phyloP scores from a whole-genome alignment of 441 rosid genomes.

The Cnidoscolus chayamansa region DNA sequence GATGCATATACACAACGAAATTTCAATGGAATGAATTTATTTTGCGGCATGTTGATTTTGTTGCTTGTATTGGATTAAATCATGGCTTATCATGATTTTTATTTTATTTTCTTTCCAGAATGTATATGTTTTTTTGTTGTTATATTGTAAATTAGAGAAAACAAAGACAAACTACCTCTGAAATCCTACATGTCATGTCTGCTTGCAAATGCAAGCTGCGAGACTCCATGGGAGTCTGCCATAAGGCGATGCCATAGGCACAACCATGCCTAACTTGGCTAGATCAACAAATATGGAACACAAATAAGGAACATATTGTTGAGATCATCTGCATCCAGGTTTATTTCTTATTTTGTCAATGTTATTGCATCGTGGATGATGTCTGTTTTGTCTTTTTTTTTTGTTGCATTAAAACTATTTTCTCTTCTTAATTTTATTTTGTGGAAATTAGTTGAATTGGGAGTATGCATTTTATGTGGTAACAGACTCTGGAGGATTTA shows the following conservation, averaged over 20 bases:
- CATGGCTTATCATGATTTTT: neutral
- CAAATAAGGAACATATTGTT: neutral
- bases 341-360: neutral
- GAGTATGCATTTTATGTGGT: conserved; percentile 23
- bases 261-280: too few species aligned
- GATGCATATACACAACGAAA: neutral
- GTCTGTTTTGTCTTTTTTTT: neutral
- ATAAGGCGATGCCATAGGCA: too few species aligned
- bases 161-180: too few species aligned
- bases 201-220: too few species aligned
- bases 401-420: neutral
- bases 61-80: conserved; percentile 4
- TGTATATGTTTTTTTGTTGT: too few species aligned
- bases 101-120: neutral
- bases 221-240: too few species aligned
- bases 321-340: neutral
- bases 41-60: neutral
- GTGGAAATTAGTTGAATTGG: conserved; percentile 18
- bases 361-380: neutral
- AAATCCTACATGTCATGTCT: too few species aligned
- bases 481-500: conserved; percentile 33
- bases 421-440: neutral
- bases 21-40: neutral
- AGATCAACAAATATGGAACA: neutral
- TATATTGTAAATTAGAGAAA: too few species aligned